These are phyloP conservation scores for Penicillium brevicompactum DNA, from an alignment of 2,329 filamentous ascomycete genomes.

Conservation along the genomic window DNA sequence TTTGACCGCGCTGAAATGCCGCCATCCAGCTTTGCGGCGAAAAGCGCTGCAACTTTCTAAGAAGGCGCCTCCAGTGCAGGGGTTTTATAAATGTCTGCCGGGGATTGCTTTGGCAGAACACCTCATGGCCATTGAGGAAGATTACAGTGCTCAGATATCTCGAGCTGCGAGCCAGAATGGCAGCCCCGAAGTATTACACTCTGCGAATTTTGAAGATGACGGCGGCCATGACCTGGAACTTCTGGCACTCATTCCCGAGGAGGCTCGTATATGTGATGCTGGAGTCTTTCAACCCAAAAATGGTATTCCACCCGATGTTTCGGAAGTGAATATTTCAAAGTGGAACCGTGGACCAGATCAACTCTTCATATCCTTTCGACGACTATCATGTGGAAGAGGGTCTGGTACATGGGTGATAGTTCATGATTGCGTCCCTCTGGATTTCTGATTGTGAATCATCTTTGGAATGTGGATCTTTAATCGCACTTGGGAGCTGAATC, in stretches of 20 bases:
- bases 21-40: constrained; percentile 23
- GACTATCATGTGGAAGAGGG: constrained; percentile 17
- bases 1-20: constrained; percentile 26
- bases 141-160: background rate
- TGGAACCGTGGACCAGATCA: constrained; percentile 20
- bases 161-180: background rate
- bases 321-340: constrained; percentile 15
- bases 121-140: constrained; percentile 24
- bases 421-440: constrained; percentile 20
- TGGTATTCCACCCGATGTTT: constrained; percentile 12
- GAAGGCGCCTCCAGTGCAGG: constrained; percentile 26
- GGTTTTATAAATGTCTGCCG: constrained; percentile 25
- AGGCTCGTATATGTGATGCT: constrained; percentile 27
- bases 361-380: constrained; percentile 21
- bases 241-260: constrained; percentile 16
- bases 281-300: constrained; percentile 23
- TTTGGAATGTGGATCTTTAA: background rate
- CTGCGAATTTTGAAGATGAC: background rate
- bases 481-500: no score
- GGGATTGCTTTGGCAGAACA: constrained; percentile 19
- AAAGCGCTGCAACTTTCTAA: constrained; percentile 22
- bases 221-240: no score
- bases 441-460: background rate
- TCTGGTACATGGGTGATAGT: constrained; percentile 21
- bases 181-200: background rate